These are phyloP conservation scores for Pichia sp. DNA, from an alignment of 1,139 yeast genomes.

Conservation along the genomic window DNA sequence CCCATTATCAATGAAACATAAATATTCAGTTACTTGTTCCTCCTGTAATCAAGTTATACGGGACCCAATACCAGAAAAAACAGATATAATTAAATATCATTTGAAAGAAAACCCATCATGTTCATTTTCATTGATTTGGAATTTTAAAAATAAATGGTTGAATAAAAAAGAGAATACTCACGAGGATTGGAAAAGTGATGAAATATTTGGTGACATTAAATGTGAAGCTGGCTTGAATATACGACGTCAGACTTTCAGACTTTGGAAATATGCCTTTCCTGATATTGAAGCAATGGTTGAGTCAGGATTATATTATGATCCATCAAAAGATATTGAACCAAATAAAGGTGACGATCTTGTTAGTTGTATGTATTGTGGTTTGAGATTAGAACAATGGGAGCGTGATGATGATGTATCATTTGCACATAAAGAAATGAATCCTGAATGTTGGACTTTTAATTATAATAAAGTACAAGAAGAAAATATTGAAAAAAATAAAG, in stretches of 20 bases:
- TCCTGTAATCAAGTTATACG: slow-evolving; percentile 7
- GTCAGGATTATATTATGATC: slow-evolving; percentile 42
- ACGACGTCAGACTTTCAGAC: slow-evolving; percentile 8
- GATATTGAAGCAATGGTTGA: slow-evolving; percentile 8
- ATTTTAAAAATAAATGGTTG: slow-evolving; percentile 4
- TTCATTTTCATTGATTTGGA: slow-evolving; percentile 11
- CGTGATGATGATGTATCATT: slow-evolving; percentile 53
- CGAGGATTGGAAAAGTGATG: slow-evolving; percentile 1
- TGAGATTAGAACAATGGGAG: slow-evolving; percentile 70
- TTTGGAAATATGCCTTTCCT: slow-evolving; percentile 7
- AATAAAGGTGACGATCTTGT: slow-evolving; percentile 52
- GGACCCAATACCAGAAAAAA: slow-evolving; percentile 10
- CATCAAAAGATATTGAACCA: slow-evolving; percentile 32
- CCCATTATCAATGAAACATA: slow-evolving; percentile 10
- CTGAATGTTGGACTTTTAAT: slow-evolving; percentile 44
- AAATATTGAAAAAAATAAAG: neutral
- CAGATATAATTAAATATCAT: slow-evolving; percentile 9
- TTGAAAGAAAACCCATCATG: slow-evolving; percentile 3
- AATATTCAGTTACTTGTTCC: slow-evolving; percentile 10
- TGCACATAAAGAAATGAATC: slow-evolving; percentile 44
- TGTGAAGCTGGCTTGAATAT: slow-evolving; percentile 1
- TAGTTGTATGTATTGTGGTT: slow-evolving; percentile 64
- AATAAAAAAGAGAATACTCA: neutral
- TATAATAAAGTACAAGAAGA: neutral
- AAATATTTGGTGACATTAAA: slow-evolving; percentile 5